Conservation (phyloP, 345 rosid genomes). For the Rhizophora mangle region DNA sequence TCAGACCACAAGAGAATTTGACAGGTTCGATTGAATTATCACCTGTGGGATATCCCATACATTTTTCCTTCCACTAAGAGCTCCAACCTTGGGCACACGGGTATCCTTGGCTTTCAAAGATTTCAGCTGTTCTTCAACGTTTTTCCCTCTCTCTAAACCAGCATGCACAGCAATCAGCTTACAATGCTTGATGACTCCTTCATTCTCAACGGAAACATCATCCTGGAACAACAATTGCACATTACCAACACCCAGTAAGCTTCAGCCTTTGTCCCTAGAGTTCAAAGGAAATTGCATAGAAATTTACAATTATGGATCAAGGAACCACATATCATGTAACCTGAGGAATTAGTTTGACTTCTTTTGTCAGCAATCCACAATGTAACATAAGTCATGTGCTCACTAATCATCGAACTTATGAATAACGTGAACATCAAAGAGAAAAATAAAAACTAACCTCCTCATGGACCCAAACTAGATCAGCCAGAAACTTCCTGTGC, state of each 20-base stretch:
- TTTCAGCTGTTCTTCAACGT: conserved; percentile 50
- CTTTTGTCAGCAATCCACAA: background rate
- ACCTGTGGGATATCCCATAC: conserved; percentile 89
- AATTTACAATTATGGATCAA: background rate
- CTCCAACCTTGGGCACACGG: conserved; percentile 50
- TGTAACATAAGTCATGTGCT: background rate
- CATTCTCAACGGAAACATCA: conserved; percentile 54
- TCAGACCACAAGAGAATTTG: background rate
- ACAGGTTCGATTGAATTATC: conserved; percentile 7
- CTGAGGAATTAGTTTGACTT: background rate
- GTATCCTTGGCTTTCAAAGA: conserved; percentile 60
- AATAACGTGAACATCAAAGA: conserved; percentile 10
- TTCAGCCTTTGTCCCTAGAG: background rate
- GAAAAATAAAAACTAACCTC: conserved; percentile 40
- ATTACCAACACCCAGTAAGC: conserved; percentile 1
- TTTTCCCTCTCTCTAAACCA: conserved; percentile 59
- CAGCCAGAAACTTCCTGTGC: conserved; percentile 79
- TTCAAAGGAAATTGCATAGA: background rate
- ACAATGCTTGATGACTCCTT: conserved; percentile 47
- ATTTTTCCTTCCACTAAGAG: conserved; percentile 61
- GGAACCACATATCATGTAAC: background rate
- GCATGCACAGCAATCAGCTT: conserved; percentile 78
- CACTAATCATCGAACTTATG: background rate
- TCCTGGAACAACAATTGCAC: conserved; percentile 41
- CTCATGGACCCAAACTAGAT: conserved; percentile 84